Conservation (phyloP, 2,329 filamentous ascomycete genomes). For the Aspergillus viridinutans region DNA sequence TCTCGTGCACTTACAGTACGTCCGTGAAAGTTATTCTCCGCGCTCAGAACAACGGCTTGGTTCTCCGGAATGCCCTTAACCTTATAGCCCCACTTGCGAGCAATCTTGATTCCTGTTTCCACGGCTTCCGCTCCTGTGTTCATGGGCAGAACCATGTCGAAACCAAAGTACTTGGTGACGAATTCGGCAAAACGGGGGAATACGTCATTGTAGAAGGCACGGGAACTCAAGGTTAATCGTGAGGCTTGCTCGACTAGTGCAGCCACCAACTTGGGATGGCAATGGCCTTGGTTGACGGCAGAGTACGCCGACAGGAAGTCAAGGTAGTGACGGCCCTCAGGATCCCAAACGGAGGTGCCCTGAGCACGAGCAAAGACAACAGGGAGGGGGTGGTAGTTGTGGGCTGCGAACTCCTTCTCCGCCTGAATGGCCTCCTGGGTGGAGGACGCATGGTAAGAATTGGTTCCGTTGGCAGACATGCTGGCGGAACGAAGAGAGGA, state of each 20-base stretch:
- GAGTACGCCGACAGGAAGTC: constrained; percentile 98
- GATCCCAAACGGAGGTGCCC: constrained; percentile 92
- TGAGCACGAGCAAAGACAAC: constrained; percentile 85
- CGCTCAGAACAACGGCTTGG: constrained; percentile 79
- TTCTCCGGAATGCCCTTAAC: constrained; percentile 82
- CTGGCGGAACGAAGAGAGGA: constrained; percentile 8
- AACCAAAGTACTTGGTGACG: constrained; percentile 82
- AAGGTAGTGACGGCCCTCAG: constrained; percentile 90
- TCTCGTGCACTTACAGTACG: constrained; percentile 64
- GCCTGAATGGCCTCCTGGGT: constrained; percentile 73
- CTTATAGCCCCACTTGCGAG: constrained; percentile 97
- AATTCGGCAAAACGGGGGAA: constrained; percentile 95
- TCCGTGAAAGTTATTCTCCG: constrained; percentile 91
- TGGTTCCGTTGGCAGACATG: constrained; percentile 38
- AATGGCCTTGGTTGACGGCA: constrained; percentile 96
- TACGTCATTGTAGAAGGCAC: constrained; percentile 97
- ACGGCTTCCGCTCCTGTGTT: constrained; percentile 96
- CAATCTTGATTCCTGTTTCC: constrained; percentile 93
- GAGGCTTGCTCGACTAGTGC: constrained; percentile 84
- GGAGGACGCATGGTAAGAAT: constrained; percentile 67
- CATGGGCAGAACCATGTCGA: constrained; percentile 98
- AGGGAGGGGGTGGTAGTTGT: constrained; percentile 98
- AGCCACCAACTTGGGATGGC: constrained; percentile 92
- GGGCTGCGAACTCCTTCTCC: constrained; percentile 82
- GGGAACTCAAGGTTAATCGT: constrained; percentile 83